Evolutionary conservation across 495 filamentous ascomycete genomes (phyloP).

Genomic region (Penicillium bovifimosum): DNA sequence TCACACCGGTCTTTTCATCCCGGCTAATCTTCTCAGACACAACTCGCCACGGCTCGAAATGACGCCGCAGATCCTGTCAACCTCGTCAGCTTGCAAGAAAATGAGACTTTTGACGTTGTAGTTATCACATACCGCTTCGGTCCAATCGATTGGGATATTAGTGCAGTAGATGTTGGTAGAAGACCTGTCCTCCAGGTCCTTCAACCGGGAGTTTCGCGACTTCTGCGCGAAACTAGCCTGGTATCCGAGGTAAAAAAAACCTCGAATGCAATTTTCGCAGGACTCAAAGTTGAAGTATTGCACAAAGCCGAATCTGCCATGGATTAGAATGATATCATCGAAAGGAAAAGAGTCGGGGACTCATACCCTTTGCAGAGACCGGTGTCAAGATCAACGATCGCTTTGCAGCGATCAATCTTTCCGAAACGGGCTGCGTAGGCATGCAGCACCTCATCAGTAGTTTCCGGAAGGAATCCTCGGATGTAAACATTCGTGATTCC

Average conservation of each 20-base stretch:
- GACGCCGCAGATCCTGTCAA: constrained; percentile 35
- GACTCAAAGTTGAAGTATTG: constrained; percentile 83
- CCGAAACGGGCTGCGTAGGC: constrained; percentile 83
- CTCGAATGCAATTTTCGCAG: constrained; percentile 91
- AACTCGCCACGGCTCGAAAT: constrained; percentile 75
- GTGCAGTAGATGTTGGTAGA: constrained; percentile 98
- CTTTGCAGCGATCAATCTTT: constrained; percentile 86
- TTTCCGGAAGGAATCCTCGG: constrained; percentile 87
- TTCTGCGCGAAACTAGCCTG: constrained; percentile 98
- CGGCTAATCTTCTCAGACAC: constrained; percentile 90
- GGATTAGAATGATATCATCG: constrained; percentile 10
- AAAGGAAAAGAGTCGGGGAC: not conserved
- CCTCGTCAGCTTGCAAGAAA: not conserved
- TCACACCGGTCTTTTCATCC: constrained; percentile 73
- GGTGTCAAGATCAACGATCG: constrained; percentile 89
- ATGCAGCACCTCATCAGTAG: constrained; percentile 83
- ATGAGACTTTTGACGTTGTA: not conserved
- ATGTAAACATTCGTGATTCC: constrained; percentile 96
- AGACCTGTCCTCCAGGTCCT: constrained; percentile 74
- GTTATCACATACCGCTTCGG: constrained; percentile 69
- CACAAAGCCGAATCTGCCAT: constrained; percentile 86
- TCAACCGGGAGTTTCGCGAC: constrained; percentile 92
- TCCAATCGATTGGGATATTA: constrained; percentile 85
- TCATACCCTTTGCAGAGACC: constrained; percentile 89
- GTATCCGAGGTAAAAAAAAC: constrained; percentile 89